Percentiles rank a stretch among this genome's conserved stretches.
phyloP scores from a whole-genome alignment of 2,329 filamentous ascomycete genomes.

The Acrodontium crateriforme region DNA sequence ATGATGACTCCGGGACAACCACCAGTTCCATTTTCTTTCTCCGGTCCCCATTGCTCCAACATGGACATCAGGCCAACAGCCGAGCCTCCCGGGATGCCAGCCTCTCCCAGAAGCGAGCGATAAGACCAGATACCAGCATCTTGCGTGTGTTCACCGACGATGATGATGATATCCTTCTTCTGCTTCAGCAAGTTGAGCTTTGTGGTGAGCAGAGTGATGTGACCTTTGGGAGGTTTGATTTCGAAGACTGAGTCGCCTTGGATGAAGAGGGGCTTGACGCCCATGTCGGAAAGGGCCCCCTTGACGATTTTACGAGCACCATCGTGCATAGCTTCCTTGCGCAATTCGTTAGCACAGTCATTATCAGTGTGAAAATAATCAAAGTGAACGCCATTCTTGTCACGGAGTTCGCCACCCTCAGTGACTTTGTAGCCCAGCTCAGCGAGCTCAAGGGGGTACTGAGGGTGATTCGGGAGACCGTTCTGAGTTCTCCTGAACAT shows the following conservation, averaged over 20 bases:
- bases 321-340: conserved; percentile 51
- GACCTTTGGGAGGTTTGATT: conserved; percentile 31
- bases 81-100: conserved; percentile 58
- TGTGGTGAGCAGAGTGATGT: conserved; percentile 57
- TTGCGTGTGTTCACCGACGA: conserved; percentile 59
- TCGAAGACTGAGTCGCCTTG: conserved; percentile 3
- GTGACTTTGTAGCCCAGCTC: conserved; percentile 49
- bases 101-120: conserved; percentile 47
- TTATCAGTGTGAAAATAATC: conserved; percentile 62
- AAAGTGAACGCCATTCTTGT: conserved; percentile 38
- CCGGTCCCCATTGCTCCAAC: conserved; percentile 15
- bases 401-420: conserved; percentile 9
- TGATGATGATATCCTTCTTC: conserved; percentile 49
- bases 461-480: conserved; percentile 55
- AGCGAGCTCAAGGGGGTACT: conserved; percentile 51
- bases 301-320: conserved; percentile 14
- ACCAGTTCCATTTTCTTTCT: conserved; percentile 1
- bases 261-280: conserved; percentile 16
- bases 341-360: conserved; percentile 61
- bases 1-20: conserved; percentile 50
- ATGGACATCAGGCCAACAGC: conserved; percentile 48
- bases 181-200: conserved; percentile 34
- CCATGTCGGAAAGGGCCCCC: conserved; percentile 6
- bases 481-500: conserved; percentile 67
- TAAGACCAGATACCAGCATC: conserved; percentile 65